A percentile compares a stretch with the other conserved stretches of the same genome.
Conservation (phyloP, 2,329 filamentous ascomycete species). For the Epichloe hybrida region DNA sequence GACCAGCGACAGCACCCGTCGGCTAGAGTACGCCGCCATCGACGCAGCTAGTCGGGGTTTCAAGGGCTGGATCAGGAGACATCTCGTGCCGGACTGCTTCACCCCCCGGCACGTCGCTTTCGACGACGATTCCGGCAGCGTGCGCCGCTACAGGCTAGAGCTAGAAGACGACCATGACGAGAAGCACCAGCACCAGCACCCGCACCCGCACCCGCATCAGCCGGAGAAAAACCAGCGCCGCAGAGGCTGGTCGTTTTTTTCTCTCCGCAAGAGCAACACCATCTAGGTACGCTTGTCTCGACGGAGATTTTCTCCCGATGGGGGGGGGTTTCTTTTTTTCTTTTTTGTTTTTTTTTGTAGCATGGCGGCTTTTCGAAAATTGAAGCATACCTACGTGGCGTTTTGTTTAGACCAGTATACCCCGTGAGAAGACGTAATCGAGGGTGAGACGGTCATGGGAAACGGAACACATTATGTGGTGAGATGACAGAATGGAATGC, state of each 20-base stretch:
- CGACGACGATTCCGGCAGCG: constrained; percentile 49
- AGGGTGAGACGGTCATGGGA: too few species aligned
- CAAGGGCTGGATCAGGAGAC: constrained; percentile 44
- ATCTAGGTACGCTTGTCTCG: neutral
- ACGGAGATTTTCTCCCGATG: neutral
- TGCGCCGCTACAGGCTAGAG: constrained; percentile 47
- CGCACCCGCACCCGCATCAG: constrained; percentile 2
- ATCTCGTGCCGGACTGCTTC: constrained; percentile 48
- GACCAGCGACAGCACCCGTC: constrained; percentile 49
- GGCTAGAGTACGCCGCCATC: constrained; percentile 53
- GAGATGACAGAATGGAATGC: too few species aligned
- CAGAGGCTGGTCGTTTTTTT: constrained; percentile 18
- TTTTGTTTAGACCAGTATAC: neutral
- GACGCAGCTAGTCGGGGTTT: constrained; percentile 48
- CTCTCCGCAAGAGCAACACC: constrained; percentile 14
- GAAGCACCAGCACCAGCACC: constrained; percentile 7
- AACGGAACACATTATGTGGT: too few species aligned
- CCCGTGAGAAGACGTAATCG: neutral
- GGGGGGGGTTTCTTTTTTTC: too few species aligned
- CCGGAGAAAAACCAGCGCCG: constrained; percentile 7
- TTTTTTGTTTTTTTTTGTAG: constrained; percentile 3
- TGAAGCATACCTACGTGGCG: neutral
- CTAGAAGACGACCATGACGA: constrained; percentile 32
- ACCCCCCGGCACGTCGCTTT: constrained; percentile 39
- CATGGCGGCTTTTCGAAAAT: constrained; percentile 9